These are phyloP conservation scores for Musa balbisiana DNA, from an alignment of 202 grass and related monocot species.

Conservation along the genomic window DNA sequence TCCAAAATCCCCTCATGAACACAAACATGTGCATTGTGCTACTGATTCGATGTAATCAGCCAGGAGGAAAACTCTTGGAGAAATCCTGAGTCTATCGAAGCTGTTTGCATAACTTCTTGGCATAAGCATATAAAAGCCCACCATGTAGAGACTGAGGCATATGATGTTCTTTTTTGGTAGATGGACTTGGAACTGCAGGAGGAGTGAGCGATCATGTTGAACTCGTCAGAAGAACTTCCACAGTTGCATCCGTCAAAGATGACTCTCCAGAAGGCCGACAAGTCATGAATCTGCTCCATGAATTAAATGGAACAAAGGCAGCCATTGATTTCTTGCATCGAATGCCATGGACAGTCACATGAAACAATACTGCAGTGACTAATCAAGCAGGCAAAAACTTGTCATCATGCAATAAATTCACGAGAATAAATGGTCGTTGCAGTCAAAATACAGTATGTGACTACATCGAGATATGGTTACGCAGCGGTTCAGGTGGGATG, in stretches of 20 bases:
- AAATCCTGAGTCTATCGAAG: neutral
- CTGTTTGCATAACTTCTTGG: no score
- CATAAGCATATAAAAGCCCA: no score
- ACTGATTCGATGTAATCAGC: neutral
- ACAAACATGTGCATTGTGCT: no score
- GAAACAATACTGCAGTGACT: neutral
- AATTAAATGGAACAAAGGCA: neutral
- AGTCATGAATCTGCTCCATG: neutral
- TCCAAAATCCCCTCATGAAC: no score
- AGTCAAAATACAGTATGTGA: neutral
- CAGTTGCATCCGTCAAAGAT: neutral
- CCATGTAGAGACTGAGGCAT: no score
- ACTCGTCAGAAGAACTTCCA: neutral
- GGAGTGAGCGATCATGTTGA: neutral
- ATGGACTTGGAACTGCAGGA: neutral
- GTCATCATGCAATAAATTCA: neutral
- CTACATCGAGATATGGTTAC: neutral
- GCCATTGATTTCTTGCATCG: neutral
- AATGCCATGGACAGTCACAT: neutral
- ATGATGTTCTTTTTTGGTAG: neutral
- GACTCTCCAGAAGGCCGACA: neutral
- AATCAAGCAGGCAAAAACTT: neutral
- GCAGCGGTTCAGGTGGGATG: neutral
- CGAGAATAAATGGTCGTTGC: neutral
- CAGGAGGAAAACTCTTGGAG: neutral